Conservation (phyloP, 495 filamentous ascomycete species). For the Filosporella fistucella region DNA sequence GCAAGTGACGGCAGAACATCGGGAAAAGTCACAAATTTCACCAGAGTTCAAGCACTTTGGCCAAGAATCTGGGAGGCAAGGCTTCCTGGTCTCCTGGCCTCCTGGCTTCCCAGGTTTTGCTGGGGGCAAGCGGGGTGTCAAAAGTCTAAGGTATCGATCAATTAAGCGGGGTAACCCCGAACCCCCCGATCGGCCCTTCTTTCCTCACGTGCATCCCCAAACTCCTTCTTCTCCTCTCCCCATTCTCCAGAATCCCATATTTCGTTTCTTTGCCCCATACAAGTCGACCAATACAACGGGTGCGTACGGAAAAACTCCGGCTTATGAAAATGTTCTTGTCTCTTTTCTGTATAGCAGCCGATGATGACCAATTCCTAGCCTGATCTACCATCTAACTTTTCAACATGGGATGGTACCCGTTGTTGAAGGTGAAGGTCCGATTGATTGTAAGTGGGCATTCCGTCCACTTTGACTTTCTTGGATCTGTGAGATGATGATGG, state of each 20-base stretch:
- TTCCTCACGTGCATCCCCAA: slow-evolving; percentile 2
- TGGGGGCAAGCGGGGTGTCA: too few relatives aligned
- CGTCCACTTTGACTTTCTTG: not conserved
- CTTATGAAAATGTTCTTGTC: not conserved
- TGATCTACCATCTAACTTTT: not conserved
- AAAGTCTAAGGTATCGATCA: too few relatives aligned
- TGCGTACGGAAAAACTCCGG: not conserved
- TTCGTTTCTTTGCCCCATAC: not conserved
- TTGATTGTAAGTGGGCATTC: too few relatives aligned
- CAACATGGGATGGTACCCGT: not conserved
- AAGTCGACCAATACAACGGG: not conserved
- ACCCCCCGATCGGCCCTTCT: slow-evolving; percentile 6
- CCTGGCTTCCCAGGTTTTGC: too few relatives aligned
- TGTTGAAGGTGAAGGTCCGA: not conserved
- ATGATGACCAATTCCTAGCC: not conserved
- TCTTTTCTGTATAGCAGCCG: not conserved
- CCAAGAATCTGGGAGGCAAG: too few relatives aligned
- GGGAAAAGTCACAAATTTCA: too few relatives aligned
- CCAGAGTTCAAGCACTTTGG: too few relatives aligned
- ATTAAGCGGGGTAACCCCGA: slow-evolving; percentile 1
- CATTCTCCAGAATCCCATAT: slow-evolving; percentile 6
- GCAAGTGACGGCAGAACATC: too few relatives aligned
- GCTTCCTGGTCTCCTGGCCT: too few relatives aligned
- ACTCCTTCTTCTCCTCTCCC: not conserved
- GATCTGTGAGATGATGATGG: not conserved